Evolutionary conservation across 176 grass and related monocot species (phyloP).

Genomic region (Areca catechu): DNA sequence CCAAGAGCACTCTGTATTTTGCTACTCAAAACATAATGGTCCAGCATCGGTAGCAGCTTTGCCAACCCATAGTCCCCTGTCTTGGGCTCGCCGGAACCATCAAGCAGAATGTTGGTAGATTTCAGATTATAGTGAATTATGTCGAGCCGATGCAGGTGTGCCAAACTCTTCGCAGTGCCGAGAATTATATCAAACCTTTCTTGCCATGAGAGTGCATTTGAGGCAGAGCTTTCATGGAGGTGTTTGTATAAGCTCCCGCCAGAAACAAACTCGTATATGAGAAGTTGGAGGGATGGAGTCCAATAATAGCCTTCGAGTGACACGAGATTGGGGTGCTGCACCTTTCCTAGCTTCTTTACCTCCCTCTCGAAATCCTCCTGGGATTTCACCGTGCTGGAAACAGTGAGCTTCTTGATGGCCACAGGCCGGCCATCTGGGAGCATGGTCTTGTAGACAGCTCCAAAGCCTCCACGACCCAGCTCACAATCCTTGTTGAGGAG

Average conservation of each 20-base stretch:
- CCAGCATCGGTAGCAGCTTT: conserved; percentile 94
- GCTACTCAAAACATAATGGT: conserved; percentile 89
- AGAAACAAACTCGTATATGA: conserved; percentile 89
- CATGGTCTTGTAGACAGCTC: conserved; percentile 79
- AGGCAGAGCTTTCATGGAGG: conserved; percentile 64
- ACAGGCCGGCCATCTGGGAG: conserved; percentile 71
- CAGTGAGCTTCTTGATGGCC: conserved; percentile 97
- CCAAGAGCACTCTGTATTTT: conserved; percentile 94
- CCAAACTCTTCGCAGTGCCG: conserved; percentile 68
- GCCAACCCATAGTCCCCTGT: conserved; percentile 95
- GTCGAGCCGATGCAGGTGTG: conserved; percentile 67
- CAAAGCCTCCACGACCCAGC: conserved; percentile 95
- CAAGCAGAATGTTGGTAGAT: conserved; percentile 82
- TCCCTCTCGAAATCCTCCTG: conserved; percentile 98
- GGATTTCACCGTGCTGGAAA: conserved; percentile 97
- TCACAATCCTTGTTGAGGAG: conserved; percentile 97
- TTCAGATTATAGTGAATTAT: conserved; percentile 98
- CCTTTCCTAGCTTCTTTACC: conserved; percentile 77
- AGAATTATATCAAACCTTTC: conserved; percentile 92
- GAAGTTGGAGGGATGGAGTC: conserved; percentile 90
- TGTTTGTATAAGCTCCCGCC: conserved; percentile 81
- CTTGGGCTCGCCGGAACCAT: conserved; percentile 67
- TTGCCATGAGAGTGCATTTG: conserved; percentile 77
- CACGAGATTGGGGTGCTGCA: conserved; percentile 79
- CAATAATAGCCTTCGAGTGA: conserved; percentile 85